Conservation (phyloP, 345 rosid genomes). For the Turnera subulata region DNA sequence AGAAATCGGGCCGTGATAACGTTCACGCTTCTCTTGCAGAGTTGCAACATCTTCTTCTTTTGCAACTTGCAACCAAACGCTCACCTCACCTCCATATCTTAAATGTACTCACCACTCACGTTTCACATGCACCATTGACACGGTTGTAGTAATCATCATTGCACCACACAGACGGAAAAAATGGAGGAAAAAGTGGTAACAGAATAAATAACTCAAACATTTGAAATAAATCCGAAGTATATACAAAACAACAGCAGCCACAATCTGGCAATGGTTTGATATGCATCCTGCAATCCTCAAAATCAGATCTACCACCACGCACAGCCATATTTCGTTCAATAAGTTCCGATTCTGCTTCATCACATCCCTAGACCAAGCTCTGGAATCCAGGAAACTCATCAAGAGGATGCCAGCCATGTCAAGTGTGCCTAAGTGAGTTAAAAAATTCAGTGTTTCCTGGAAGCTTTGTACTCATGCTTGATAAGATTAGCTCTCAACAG, state of each 20-base stretch:
- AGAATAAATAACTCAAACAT: constrained; percentile 4
- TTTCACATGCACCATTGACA: no score
- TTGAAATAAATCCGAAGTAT: constrained; percentile 20
- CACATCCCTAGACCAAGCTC: constrained; percentile 1
- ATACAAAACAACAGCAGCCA: constrained; percentile 26
- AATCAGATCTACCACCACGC: constrained; percentile 14
- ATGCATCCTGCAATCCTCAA: constrained; percentile 18
- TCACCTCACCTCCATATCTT: no score
- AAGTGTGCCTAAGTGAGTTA: not conserved
- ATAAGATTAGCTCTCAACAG: constrained; percentile 82
- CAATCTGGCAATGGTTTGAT: not conserved
- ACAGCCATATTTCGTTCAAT: constrained; percentile 9
- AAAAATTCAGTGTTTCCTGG: constrained; percentile 55
- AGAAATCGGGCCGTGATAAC: no score
- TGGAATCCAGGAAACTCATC: not conserved
- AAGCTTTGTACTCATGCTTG: constrained; percentile 65
- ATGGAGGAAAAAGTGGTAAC: not conserved
- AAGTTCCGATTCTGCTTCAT: constrained; percentile 1
- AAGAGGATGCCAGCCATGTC: constrained; percentile 8
- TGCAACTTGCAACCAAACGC: no score
- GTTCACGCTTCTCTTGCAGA: no score
- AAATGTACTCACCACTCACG: no score
- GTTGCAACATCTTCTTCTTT: no score
- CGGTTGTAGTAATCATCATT: no score
- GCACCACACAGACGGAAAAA: no score